phyloP scores from a whole-genome alignment of 495 filamentous ascomycete species.

The Jackrogersella minutella region DNA sequence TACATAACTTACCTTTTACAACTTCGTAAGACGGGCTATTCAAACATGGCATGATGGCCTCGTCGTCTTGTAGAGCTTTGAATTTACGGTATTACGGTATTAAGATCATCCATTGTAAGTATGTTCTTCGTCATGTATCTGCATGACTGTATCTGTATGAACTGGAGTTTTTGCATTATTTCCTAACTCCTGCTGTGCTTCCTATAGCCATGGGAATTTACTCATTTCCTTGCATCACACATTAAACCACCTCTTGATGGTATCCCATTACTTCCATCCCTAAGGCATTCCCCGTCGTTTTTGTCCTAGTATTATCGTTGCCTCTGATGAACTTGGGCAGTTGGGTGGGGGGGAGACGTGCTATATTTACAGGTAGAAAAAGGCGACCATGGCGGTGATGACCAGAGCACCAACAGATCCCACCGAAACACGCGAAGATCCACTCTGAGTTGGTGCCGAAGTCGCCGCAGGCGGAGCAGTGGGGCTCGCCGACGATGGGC shows the following conservation, averaged over 20 bases:
- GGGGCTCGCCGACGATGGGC: constrained; percentile 17
- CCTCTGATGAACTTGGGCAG: not conserved
- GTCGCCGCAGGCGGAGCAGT: constrained; percentile 18
- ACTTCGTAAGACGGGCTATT: too few species aligned
- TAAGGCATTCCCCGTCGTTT: not conserved
- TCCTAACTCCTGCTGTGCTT: constrained; percentile 22
- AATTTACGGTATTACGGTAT: not conserved
- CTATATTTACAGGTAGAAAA: constrained; percentile 44
- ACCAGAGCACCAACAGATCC: constrained; percentile 47
- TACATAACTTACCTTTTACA: not conserved
- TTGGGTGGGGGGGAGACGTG: not conserved
- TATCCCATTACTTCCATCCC: constrained; percentile 20
- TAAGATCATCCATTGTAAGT: not conserved
- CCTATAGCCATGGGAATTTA: not conserved
- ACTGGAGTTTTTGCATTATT: constrained; percentile 23
- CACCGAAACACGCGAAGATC: constrained; percentile 40
- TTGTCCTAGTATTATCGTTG: not conserved
- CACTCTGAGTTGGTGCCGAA: constrained; percentile 32
- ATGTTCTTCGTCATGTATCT: not conserved
- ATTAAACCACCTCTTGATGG: constrained; percentile 31
- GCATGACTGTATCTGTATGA: constrained; percentile 12
- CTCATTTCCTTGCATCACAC: constrained; percentile 13
- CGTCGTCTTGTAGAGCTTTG: not conserved
- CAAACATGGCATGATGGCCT: too few species aligned
- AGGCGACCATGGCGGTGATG: constrained; percentile 44